Conservation (phyloP, 495 filamentous ascomycete genomes). For the Hypoxylon cercidicola region DNA sequence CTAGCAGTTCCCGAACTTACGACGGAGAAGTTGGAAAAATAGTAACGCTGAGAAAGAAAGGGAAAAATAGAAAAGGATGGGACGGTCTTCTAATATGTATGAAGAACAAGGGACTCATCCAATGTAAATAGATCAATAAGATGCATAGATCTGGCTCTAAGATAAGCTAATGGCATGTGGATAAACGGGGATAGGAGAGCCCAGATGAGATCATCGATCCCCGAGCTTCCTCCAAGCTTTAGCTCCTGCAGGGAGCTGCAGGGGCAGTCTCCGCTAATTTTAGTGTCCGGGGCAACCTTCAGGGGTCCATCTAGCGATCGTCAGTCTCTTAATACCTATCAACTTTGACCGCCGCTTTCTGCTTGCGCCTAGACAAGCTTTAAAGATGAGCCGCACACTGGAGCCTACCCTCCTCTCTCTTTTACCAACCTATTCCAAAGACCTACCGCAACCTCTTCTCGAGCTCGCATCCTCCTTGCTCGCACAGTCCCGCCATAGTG, state of each 20-base stretch:
- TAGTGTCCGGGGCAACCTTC: conserved; percentile 14
- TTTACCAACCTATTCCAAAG: conserved; percentile 77
- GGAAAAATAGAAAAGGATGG: conserved; percentile 15
- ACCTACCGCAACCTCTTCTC: conserved; percentile 77
- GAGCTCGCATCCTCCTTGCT: conserved; percentile 83
- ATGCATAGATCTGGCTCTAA: conserved; percentile 22
- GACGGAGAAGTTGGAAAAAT: background rate
- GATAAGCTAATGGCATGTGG: conserved; percentile 31
- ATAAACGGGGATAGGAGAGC: conserved; percentile 9
- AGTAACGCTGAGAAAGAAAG: conserved; percentile 1
- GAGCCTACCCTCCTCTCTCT: conserved; percentile 80
- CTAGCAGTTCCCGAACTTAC: background rate
- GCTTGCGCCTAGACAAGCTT: background rate
- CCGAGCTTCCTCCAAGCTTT: background rate
- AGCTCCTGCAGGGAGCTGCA: conserved; percentile 25
- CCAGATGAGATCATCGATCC: conserved; percentile 18
- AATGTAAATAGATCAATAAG: background rate
- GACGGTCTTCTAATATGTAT: conserved; percentile 10
- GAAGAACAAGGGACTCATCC: conserved; percentile 11
- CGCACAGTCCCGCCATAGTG: conserved; percentile 84
- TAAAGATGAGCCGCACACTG: conserved; percentile 74
- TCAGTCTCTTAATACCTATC: conserved; percentile 2
- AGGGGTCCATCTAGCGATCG: conserved; percentile 26
- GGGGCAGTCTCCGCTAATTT: conserved; percentile 24
- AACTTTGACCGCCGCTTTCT: conserved; percentile 7